phyloP scores from a whole-genome alignment of 2,329 filamentous ascomycete genomes.

The Hypoxylon sp. region DNA sequence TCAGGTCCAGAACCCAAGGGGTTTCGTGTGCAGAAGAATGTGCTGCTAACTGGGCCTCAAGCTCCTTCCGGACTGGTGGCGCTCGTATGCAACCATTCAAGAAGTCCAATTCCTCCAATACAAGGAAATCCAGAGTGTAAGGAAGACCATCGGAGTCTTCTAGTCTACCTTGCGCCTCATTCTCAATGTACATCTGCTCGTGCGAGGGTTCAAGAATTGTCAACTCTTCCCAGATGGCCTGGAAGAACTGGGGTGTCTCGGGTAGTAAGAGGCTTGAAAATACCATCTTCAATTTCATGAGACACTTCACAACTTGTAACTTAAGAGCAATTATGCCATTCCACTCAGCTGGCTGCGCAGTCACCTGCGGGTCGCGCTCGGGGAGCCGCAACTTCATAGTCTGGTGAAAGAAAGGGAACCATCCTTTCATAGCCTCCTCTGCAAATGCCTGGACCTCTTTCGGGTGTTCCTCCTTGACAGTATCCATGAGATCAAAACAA shows the following conservation, averaged over 20 bases:
- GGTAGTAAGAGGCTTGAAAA: constrained; percentile 87
- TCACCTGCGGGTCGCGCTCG: constrained; percentile 70
- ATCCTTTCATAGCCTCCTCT: constrained; percentile 84
- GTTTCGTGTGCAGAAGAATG: constrained; percentile 73
- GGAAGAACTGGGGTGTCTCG: constrained; percentile 87
- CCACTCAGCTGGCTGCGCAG: constrained; percentile 76
- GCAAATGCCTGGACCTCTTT: constrained; percentile 89
- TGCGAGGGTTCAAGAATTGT: constrained; percentile 80
- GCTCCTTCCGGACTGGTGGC: constrained; percentile 87
- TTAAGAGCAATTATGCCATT: constrained; percentile 89
- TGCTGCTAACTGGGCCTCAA: constrained; percentile 82
- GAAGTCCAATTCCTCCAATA: constrained; percentile 95
- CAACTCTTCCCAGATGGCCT: constrained; percentile 90
- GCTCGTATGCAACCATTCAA: constrained; percentile 92
- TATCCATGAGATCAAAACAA: constrained; percentile 95
- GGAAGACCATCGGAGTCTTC: constrained; percentile 93
- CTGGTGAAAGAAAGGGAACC: constrained; percentile 90
- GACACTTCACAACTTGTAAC: constrained; percentile 91
- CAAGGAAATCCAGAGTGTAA: constrained; percentile 93
- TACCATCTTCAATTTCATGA: constrained; percentile 88
- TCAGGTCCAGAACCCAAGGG: constrained; percentile 88
- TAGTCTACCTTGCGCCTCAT: constrained; percentile 87
- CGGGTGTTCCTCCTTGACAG: constrained; percentile 94
- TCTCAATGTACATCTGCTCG: constrained; percentile 85
- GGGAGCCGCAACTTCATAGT: constrained; percentile 83